A percentile compares a stretch with the other conserved stretches of the same genome.
Evolutionary conservation across 257 asterid species (phyloP).

Genomic region (Solanum tacnaense): DNA sequence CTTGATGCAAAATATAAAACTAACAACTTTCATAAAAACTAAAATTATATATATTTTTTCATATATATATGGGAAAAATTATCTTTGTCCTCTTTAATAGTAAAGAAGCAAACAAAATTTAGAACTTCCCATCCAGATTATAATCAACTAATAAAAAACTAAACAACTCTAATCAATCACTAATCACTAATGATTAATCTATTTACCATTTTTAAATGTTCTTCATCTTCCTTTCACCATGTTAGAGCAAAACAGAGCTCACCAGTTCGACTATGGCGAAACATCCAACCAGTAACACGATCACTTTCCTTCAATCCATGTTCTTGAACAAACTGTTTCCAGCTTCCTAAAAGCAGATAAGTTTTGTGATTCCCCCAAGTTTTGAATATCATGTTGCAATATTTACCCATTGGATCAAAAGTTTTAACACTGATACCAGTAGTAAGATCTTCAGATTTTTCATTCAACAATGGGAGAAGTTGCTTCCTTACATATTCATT

Average conservation of each 20-base stretch:
- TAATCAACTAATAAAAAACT: background rate
- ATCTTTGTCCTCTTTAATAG: background rate
- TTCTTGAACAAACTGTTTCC: background rate
- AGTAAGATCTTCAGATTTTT: background rate
- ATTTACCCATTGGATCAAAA: background rate
- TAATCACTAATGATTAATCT: background rate
- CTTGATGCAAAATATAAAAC: background rate
- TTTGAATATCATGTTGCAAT: background rate
- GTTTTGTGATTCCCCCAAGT: background rate
- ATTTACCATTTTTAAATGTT: background rate
- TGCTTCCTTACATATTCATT: background rate
- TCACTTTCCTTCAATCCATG: background rate
- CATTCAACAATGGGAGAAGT: background rate
- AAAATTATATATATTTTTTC: background rate
- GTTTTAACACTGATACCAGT: background rate
- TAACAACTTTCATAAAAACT: background rate
- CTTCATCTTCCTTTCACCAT: background rate
- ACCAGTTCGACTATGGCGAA: background rate
- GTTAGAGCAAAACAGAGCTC: background rate
- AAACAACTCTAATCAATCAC: background rate
- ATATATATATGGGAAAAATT: background rate
- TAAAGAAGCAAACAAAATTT: background rate
- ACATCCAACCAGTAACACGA: conserved; percentile 1
- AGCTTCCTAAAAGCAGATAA: background rate
- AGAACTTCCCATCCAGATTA: background rate